Percentiles rank a stretch among this genome's conserved stretches.
These are phyloP conservation scores for Mycena floridula DNA, from an alignment of 768 basidiomycete species.

Conservation along the genomic window DNA sequence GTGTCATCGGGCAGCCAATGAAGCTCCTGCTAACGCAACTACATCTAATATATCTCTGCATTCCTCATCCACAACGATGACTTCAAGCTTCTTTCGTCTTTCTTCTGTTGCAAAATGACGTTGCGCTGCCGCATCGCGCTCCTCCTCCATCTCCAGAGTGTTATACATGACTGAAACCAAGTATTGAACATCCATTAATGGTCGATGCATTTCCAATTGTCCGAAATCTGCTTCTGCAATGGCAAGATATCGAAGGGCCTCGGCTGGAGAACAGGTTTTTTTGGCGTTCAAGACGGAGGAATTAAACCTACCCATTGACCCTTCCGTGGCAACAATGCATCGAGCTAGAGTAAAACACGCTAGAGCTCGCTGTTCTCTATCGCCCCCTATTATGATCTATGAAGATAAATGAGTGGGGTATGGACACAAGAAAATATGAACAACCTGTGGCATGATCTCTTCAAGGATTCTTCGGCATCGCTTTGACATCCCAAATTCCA, in stretches of 20 bases:
- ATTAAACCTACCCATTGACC: slow-evolving; percentile 33
- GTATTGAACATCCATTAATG: slow-evolving; percentile 67
- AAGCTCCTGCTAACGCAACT: slow-evolving; percentile 52
- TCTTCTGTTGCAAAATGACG: slow-evolving; percentile 42
- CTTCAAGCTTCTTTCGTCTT: slow-evolving; percentile 34
- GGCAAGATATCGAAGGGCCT: slow-evolving; percentile 55
- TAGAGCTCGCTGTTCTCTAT: slow-evolving; percentile 71
- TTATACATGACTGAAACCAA: slow-evolving; percentile 65
- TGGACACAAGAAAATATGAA: neutral
- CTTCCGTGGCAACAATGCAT: slow-evolving; percentile 60
- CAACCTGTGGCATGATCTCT: slow-evolving; percentile 79
- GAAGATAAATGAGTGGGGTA: neutral
- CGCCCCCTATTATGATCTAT: slow-evolving; percentile 65
- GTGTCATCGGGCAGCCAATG: slow-evolving; percentile 33
- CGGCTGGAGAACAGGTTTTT: slow-evolving; percentile 29
- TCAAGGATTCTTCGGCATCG: slow-evolving; percentile 60
- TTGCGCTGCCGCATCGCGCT: slow-evolving; percentile 49
- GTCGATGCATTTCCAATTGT: slow-evolving; percentile 49
- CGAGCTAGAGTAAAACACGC: slow-evolving; percentile 71
- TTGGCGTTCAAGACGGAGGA: neutral
- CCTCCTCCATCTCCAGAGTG: slow-evolving; percentile 49
- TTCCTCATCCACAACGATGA: slow-evolving; percentile 42
- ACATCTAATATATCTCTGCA: slow-evolving; percentile 50
- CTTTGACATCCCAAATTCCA: slow-evolving; percentile 73
- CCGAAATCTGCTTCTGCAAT: slow-evolving; percentile 64